phyloP scores from a whole-genome alignment of 768 basidiomycete genomes.

The Boletus barrowsii region DNA sequence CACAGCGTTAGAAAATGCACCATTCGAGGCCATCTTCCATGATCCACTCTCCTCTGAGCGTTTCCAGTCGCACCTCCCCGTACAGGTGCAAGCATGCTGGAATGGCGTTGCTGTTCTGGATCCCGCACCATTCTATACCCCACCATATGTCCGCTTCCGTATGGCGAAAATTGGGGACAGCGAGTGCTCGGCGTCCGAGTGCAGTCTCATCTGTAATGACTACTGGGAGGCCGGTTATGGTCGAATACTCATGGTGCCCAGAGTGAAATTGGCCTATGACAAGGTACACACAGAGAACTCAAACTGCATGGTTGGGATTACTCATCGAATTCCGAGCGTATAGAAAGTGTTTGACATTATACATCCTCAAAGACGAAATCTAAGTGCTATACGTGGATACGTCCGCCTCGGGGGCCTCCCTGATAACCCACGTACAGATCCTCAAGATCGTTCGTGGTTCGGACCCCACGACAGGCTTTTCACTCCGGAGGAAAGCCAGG shows the following conservation, averaged over 20 bases:
- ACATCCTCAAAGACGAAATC: slow-evolving; percentile 84
- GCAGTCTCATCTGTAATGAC: slow-evolving; percentile 96
- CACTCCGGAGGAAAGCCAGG: slow-evolving; percentile 79
- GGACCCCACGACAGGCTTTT: slow-evolving; percentile 96
- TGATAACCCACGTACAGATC: slow-evolving; percentile 94
- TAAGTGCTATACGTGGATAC: slow-evolving; percentile 95
- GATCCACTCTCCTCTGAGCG: slow-evolving; percentile 69
- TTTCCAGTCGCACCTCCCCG: slow-evolving; percentile 88
- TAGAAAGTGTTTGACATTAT: slow-evolving; percentile 94
- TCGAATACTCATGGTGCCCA: slow-evolving; percentile 94
- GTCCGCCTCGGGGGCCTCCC: slow-evolving; percentile 93
- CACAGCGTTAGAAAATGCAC: too few relatives aligned
- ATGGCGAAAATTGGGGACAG: slow-evolving; percentile 88
- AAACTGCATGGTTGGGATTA: not conserved
- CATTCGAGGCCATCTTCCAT: slow-evolving; percentile 93
- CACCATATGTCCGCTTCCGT: slow-evolving; percentile 88
- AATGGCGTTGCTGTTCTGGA: slow-evolving; percentile 96
- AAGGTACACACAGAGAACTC: slow-evolving; percentile 44
- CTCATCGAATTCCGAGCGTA: slow-evolving; percentile 3
- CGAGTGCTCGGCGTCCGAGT: slow-evolving; percentile 95
- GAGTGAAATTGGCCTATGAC: slow-evolving; percentile 96
- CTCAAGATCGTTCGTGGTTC: slow-evolving; percentile 97
- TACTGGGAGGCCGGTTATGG: slow-evolving; percentile 97
- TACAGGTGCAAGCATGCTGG: slow-evolving; percentile 99
- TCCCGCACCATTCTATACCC: slow-evolving; percentile 91